Conservation (phyloP, 108 stramenopile species). For the Cyclotella atomus region DNA sequence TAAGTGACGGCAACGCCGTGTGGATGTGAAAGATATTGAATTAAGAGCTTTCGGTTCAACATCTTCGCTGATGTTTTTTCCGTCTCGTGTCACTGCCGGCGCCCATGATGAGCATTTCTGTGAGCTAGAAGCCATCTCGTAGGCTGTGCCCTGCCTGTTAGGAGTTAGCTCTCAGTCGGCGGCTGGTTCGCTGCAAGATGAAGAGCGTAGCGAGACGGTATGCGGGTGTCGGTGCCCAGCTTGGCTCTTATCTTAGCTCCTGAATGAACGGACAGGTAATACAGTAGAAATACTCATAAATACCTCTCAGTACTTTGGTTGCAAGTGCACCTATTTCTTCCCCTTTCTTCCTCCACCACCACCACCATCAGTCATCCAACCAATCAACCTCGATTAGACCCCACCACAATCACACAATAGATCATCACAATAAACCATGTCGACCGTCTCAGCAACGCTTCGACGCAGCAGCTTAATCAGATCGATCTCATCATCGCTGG, state of each 20-base stretch:
- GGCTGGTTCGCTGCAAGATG: neutral
- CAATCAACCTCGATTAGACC: neutral
- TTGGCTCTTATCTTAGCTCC: too few relatives aligned
- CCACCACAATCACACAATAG: too few relatives aligned
- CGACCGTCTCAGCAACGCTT: constrained; percentile 13
- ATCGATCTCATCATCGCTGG: neutral
- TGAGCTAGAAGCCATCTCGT: neutral
- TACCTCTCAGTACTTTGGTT: too few relatives aligned
- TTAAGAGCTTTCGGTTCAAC: too few relatives aligned
- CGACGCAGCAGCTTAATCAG: neutral
- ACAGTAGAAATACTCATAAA: too few relatives aligned
- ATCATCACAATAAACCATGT: constrained; percentile 17
- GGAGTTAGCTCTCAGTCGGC: neutral
- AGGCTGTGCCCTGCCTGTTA: neutral
- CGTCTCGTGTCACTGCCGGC: constrained; percentile 15
- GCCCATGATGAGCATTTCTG: constrained; percentile 30
- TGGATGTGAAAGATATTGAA: neutral
- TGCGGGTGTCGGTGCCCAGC: too few relatives aligned
- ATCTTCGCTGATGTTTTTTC: neutral
- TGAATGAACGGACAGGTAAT: too few relatives aligned
- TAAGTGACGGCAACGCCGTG: constrained; percentile 28
- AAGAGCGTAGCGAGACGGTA: too few relatives aligned
- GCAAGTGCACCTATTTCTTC: too few relatives aligned
- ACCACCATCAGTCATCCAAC: too few relatives aligned
- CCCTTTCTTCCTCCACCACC: too few relatives aligned